These are phyloP conservation scores for Debaryomyces fabryi DNA, from an alignment of 1,139 yeast genomes.

Conservation along the genomic window DNA sequence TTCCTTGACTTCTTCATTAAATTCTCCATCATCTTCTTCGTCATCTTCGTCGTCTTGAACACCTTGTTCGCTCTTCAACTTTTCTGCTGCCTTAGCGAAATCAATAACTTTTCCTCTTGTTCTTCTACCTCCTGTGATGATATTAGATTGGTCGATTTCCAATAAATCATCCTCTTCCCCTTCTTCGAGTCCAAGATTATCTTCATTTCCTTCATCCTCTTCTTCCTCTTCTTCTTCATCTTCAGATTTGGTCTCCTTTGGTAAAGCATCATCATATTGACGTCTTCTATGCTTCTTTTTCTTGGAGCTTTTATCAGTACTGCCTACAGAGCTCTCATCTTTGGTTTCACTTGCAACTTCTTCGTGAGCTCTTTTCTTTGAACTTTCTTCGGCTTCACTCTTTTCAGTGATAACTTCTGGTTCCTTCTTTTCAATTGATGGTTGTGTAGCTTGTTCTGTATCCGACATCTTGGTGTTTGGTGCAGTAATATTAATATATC, in stretches of 20 bases:
- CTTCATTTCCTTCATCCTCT: conserved; percentile 42
- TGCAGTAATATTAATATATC: neutral
- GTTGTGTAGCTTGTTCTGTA: neutral
- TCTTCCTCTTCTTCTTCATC: conserved; percentile 50
- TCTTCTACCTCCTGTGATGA: conserved; percentile 83
- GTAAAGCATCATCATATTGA: conserved; percentile 35
- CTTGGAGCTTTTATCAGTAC: conserved; percentile 30
- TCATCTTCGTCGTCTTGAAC: conserved; percentile 44
- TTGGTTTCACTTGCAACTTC: conserved; percentile 14
- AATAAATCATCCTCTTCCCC: conserved; percentile 79
- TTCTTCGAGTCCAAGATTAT: conserved; percentile 56
- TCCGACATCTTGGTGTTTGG: neutral
- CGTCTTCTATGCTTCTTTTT: conserved; percentile 45
- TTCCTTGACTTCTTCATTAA: conserved; percentile 7
- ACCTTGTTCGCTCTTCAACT: conserved; percentile 57
- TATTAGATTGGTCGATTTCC: conserved; percentile 84
- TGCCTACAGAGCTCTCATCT: conserved; percentile 13
- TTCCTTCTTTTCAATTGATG: conserved; percentile 8
- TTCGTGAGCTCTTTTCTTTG: conserved; percentile 20
- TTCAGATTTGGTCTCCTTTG: conserved; percentile 29
- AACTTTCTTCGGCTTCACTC: conserved; percentile 15
- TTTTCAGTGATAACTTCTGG: conserved; percentile 12
- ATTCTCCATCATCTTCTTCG: conserved; percentile 9
- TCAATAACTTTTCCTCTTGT: conserved; percentile 90
- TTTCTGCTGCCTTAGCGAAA: conserved; percentile 80